These are phyloP conservation scores for Phytophthora quininea DNA, from an alignment of 352 stramenopile species.

Conservation along the genomic window DNA sequence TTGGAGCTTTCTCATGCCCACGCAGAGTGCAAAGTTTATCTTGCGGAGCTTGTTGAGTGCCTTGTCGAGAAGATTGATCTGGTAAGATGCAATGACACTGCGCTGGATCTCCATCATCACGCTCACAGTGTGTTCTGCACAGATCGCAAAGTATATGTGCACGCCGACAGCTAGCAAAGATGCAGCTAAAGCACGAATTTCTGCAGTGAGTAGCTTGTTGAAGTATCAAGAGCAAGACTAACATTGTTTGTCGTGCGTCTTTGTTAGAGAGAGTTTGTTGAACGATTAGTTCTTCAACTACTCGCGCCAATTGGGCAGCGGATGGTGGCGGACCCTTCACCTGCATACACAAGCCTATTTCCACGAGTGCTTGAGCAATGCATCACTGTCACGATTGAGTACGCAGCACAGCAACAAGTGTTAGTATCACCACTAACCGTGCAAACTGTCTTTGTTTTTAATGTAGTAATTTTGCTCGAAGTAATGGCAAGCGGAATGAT, in stretches of 20 bases:
- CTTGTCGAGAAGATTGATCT: conserved; percentile 55
- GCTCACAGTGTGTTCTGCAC: neutral
- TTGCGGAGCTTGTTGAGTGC: conserved; percentile 61
- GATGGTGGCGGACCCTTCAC: conserved; percentile 45
- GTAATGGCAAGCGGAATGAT: conserved; percentile 53
- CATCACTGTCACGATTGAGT: conserved; percentile 63
- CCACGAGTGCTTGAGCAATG: conserved; percentile 62
- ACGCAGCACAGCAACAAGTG: conserved; percentile 14
- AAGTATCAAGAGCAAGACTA: neutral
- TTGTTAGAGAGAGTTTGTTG: conserved; percentile 55
- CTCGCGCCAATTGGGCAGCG: conserved; percentile 53
- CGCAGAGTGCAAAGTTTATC: conserved; percentile 54
- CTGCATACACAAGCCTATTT: conserved; percentile 49
- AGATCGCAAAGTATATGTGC: conserved; percentile 45
- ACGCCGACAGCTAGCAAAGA: conserved; percentile 29
- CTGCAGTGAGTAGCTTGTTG: conserved; percentile 21
- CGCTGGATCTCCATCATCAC: too few relatives aligned
- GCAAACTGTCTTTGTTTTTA: neutral
- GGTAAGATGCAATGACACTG: conserved; percentile 13
- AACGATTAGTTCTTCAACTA: conserved; percentile 53
- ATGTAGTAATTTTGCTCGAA: conserved; percentile 30
- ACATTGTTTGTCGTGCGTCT: too few relatives aligned
- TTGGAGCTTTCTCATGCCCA: conserved; percentile 52
- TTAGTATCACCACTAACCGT: neutral
- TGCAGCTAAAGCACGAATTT: conserved; percentile 23